Evolutionary conservation across 176 grass and related monocot genomes (phyloP).

Genomic region (Aegilops tauschii): DNA sequence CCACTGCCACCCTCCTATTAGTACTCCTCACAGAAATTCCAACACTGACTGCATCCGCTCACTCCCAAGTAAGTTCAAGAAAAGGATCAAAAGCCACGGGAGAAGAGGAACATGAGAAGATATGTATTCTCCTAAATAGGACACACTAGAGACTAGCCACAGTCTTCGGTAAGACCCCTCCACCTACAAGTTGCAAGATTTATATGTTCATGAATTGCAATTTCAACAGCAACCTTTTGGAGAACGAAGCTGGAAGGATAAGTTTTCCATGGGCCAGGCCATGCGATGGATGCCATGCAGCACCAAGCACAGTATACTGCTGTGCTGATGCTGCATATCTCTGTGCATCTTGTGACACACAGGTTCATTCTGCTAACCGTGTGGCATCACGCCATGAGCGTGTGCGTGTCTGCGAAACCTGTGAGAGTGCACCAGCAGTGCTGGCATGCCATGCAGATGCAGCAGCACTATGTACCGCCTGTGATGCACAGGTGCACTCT

Average conservation of each 20-base stretch:
- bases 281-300: conserved; percentile 51
- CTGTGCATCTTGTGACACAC: conserved; percentile 58
- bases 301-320: conserved; percentile 67
- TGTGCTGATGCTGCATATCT: conserved; percentile 70
- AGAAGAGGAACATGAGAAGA: conserved; percentile 25
- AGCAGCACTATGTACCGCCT: conserved; percentile 48
- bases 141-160: conserved; percentile 1
- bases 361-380: conserved; percentile 59
- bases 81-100: not conserved
- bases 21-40: not conserved
- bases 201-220: conserved; percentile 43
- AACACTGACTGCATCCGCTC: not conserved
- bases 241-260: conserved; percentile 20
- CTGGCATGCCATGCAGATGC: conserved; percentile 60
- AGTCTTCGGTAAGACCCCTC: not conserved
- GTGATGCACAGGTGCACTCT: conserved; percentile 70
- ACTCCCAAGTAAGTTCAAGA: not conserved
- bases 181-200: not conserved
- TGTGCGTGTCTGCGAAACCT: conserved; percentile 62
- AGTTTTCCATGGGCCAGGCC: conserved; percentile 38
- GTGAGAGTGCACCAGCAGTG: conserved; percentile 45
- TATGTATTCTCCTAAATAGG: not conserved
- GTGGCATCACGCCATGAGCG: conserved; percentile 65
- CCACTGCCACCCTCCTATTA: conserved; percentile 15
- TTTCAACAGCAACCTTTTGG: conserved; percentile 12